phyloP scores from a whole-genome alignment of 495 filamentous ascomycete species.

The Neurospora africana region DNA sequence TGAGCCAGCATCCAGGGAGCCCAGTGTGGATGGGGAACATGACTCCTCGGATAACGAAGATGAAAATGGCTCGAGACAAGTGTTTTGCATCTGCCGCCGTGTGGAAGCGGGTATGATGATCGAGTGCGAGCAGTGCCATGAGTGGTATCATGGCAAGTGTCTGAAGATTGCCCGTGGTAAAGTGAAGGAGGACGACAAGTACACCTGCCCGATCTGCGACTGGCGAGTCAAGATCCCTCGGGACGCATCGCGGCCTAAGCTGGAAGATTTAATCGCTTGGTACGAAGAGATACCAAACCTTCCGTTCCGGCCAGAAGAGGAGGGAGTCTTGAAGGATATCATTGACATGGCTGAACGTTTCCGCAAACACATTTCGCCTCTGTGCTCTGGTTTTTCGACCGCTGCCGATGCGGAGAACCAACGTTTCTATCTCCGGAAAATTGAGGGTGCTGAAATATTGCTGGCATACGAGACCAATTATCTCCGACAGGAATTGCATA shows the following conservation, averaged over 20 bases:
- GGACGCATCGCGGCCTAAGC: slow-evolving; percentile 91
- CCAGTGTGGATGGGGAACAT: slow-evolving; percentile 57
- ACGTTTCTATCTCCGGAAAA: slow-evolving; percentile 97
- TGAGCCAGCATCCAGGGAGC: slow-evolving; percentile 81
- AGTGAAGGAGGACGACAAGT: slow-evolving; percentile 96
- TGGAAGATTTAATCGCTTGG: slow-evolving; percentile 86
- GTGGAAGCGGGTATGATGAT: slow-evolving; percentile 99
- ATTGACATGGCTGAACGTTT: slow-evolving; percentile 76
- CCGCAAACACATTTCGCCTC: slow-evolving; percentile 66
- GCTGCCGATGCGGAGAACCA: slow-evolving; percentile 78
- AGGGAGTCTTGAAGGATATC: slow-evolving; percentile 72
- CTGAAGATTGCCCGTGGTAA: slow-evolving; percentile 96
- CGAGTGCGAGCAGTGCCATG: slow-evolving; percentile 93
- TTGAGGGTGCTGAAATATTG: slow-evolving; percentile 94
- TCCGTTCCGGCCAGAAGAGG: slow-evolving; percentile 95
- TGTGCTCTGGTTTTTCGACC: slow-evolving; percentile 68
- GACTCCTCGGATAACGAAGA: slow-evolving; percentile 20
- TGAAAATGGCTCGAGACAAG: slow-evolving; percentile 38
- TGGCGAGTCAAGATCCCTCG: slow-evolving; percentile 96
- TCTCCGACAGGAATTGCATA: slow-evolving; percentile 92
- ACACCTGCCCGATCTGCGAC: slow-evolving; percentile 96
- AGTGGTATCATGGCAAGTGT: slow-evolving; percentile 99
- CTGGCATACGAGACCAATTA: slow-evolving; percentile 91
- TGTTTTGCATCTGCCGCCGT: slow-evolving; percentile 93
- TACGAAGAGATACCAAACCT: slow-evolving; percentile 70